Evolutionary conservation across 106 monocot species (phyloP), one percentile per base, ranked within the genome.

Genomic region (Acorus gramineus): DNA sequence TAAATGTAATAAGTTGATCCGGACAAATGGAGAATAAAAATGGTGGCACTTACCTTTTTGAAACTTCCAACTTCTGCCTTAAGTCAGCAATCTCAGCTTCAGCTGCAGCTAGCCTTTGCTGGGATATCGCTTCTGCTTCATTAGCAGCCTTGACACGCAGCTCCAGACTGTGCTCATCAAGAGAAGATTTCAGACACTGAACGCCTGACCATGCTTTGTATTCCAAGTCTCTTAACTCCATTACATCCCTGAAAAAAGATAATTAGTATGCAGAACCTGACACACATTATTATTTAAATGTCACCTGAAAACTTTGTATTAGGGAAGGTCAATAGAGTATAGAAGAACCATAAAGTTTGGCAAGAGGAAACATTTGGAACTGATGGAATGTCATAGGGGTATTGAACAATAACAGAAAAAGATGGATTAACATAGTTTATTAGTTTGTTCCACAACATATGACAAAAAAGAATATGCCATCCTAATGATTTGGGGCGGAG

Each of bases 11-110:
- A 13, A 47, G 42, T 11, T 13, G 46, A 67, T 13, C 55, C 52
- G 53, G 12, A 13, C 8, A 10, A 1, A 5, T 44, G 14, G 7
- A 50, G 3, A 44, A 5, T 61, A 58, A 52, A 43, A 3, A 59
- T 47, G 3, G 64, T 46, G 13, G 11, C 2, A 28, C 43, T 45
- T 71, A 89, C 89, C 81, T 84, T 66, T 56, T 68, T 71, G 77
- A 69, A 10, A 59, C 69, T 52, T 86, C 88, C 66, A 99, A 67
- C 14, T 80, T 92, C 62, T 89, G 83, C 47, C 92, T 77, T 54
- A 92, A 72, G 51, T 99, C 92, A 57, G 85, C 83, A 77, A 99
- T 89, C 56, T 92, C 81, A 66, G 98, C 88, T 71, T 99, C 98
- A 49, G 89, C 80, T 74, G 83, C 60, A 7, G 89, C 88, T 75